Conservation (phyloP, 345 rosid genomes). For the Balakata baccata region DNA sequence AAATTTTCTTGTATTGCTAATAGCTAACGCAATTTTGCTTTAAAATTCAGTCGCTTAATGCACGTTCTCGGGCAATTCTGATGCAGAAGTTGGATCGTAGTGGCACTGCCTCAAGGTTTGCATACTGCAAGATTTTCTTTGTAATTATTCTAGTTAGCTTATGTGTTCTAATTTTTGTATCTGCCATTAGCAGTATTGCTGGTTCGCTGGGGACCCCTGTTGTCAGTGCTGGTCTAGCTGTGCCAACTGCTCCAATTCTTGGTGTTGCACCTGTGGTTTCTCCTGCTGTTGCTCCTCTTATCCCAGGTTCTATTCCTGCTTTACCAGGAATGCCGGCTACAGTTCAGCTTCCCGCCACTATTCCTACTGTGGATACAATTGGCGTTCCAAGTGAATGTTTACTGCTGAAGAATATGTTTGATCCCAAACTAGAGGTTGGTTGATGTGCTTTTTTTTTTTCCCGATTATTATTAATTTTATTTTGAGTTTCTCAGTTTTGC, state of each 20-base stretch:
- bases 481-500: neutral
- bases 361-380: constrained; percentile 50
- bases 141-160: neutral
- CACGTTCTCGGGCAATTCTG: constrained; percentile 78
- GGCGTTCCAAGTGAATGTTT: constrained; percentile 82
- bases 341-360: constrained; percentile 38
- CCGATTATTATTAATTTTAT: too few relatives aligned
- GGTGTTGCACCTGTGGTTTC: constrained; percentile 45
- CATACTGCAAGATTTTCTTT: constrained; percentile 2
- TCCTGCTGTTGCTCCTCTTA: constrained; percentile 49
- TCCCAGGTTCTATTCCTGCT: constrained; percentile 46
- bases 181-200: constrained; percentile 30
- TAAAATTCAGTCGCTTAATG: constrained; percentile 73
- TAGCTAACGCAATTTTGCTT: constrained; percentile 12
- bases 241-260: constrained; percentile 39
- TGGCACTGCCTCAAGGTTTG: constrained; percentile 76
- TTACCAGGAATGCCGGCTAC: constrained; percentile 52
- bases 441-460: neutral
- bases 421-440: constrained; percentile 70
- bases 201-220: constrained; percentile 35
- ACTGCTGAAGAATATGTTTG: constrained; percentile 90
- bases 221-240: constrained; percentile 39
- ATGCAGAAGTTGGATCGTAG: constrained; percentile 94
- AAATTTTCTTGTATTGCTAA: constrained; percentile 5
- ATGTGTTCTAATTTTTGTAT: constrained; percentile 8